Base-by-base conservation (phyloP, 2,329 filamentous ascomycete species). In the Fusarium nematophilum region DNA sequence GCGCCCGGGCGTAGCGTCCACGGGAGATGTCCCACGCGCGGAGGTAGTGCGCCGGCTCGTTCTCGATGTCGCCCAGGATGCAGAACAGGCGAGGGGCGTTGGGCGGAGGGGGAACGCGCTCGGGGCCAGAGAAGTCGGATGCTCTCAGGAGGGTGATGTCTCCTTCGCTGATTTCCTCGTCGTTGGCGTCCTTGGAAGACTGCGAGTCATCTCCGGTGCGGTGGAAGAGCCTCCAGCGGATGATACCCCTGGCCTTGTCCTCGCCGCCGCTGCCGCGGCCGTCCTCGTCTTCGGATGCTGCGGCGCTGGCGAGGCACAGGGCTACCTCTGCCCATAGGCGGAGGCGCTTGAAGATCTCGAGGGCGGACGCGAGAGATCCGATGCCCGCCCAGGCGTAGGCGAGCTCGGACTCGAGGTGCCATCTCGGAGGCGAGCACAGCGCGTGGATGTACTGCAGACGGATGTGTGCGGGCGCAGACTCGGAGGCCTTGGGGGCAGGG, bases 321-420 rank as follows among this genome's bases (percentile, higher is more conserved):
- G 95, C 94, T 5, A 93, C 92, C 76, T 99, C 95, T 2, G 95
- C 91, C 93, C 95, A 98, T 74, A 98, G 89, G 52, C 93, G 88
- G 14, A 99, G 79, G 3, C 95, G 86, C 76, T 97, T 93, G 76
- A 98, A 99, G 57, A 99, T 98, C 57, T 97, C 95, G 2, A 99
- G 83, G 0, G 95, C 95, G 1, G 93, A 96, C 4, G 92, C 84
- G 2, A 99, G 79, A 33, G 93, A 96, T 9, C 95, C 95, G 3
- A 97, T 85, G 40, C 87, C 85, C 1, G 93, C 90, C 95, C 95
- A 99, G n/a, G 93, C 87, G 57, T 92, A 88, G 2, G 95, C 95
- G 11, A 99, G 83, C 72, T 99, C 95, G 0, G 93, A 90, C 72
- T 99, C 95, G 1, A 99, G 84, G 69, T 96, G 92, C 95, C 95